These are phyloP conservation scores for Solanum microdontum DNA, from an alignment of 257 asterid species.

Conservation along the genomic window DNA sequence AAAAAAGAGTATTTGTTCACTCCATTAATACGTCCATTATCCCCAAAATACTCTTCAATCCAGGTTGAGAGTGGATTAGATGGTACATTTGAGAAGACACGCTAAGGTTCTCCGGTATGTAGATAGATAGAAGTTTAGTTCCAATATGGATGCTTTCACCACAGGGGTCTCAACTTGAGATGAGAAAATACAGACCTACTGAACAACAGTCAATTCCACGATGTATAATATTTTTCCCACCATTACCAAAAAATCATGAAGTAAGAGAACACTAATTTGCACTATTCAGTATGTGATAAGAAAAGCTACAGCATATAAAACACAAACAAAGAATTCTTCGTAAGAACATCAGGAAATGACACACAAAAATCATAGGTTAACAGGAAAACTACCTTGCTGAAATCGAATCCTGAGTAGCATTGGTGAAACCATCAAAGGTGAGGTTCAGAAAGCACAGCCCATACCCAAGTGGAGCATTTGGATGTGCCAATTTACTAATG, in stretches of 20 bases:
- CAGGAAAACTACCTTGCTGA: slow-evolving; percentile 43
- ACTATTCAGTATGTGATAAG: not conserved
- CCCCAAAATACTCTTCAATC: not conserved
- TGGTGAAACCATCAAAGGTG: slow-evolving; percentile 97
- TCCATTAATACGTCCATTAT: not conserved
- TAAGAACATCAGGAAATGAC: not conserved
- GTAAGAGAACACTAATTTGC: not conserved
- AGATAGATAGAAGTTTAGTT: not conserved
- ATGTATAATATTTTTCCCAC: not conserved
- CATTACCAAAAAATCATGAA: not conserved
- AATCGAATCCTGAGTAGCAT: slow-evolving; percentile 97
- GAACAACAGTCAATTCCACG: not conserved
- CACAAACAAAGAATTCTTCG: not conserved
- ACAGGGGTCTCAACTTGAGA: not conserved
- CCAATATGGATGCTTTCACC: not conserved
- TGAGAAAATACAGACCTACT: not conserved
- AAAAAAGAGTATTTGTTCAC: not conserved
- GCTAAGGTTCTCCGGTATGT: not conserved
- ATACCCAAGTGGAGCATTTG: slow-evolving; percentile 92
- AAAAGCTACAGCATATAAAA: not conserved
- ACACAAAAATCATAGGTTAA: not conserved
- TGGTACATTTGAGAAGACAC: not conserved
- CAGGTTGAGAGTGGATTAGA: not conserved
- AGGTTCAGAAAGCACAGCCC: slow-evolving; percentile 86
- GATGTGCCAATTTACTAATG: slow-evolving; percentile 81